phyloP scores from a whole-genome alignment of 345 rosid species.

The Firmiana major region DNA sequence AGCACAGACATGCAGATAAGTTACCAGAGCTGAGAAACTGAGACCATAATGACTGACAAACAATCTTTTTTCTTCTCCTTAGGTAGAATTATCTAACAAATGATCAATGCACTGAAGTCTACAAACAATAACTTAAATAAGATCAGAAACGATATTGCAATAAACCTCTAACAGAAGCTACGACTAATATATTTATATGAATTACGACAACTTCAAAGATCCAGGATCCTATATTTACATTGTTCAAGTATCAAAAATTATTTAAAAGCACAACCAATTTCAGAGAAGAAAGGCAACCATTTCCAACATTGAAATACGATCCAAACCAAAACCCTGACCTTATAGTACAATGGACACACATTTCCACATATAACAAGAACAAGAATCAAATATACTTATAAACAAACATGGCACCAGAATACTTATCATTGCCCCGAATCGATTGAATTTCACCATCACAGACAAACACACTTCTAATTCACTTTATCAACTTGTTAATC shows the following conservation, averaged over 20 bases:
- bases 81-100: not conserved
- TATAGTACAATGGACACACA: not conserved
- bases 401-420: not conserved
- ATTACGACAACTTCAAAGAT: not conserved
- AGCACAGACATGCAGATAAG: not conserved
- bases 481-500: conserved; percentile 1
- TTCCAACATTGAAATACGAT: not conserved
- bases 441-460: conserved; percentile 14
- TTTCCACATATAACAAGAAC: not conserved
- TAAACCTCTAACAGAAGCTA: not conserved
- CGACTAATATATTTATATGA: not conserved
- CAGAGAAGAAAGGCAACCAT: not conserved
- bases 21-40: not conserved
- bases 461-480: not conserved
- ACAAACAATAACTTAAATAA: not conserved
- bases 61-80: not conserved
- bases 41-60: not conserved
- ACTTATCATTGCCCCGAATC: conserved; percentile 4
- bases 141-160: not conserved
- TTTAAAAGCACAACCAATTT: not conserved
- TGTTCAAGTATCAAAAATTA: not conserved
- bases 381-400: not conserved
- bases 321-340: not conserved
- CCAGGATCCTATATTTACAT: not conserved
- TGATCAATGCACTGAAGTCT: not conserved